Evolutionary conservation across 176 grass and related monocot genomes (phyloP), one percentile per base, ranked within the genome.

Genomic region (Melocanna baccifera): DNA sequence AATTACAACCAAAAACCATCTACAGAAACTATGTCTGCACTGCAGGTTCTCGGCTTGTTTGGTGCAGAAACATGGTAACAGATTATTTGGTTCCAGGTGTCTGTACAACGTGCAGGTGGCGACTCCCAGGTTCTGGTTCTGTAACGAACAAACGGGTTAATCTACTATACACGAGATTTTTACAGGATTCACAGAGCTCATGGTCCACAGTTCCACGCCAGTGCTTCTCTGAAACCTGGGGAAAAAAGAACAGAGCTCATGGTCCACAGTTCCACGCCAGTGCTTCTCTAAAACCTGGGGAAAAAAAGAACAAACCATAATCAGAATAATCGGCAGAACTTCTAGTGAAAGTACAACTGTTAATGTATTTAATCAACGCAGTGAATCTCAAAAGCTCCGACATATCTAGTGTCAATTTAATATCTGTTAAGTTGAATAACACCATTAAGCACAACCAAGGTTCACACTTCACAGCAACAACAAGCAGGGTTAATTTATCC

Each of bases 81-180:
- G 26, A 9, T 14, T 79, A 28, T 62, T 61, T 7, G 45, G 63
- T 67, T 56, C 56, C 79, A 56, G 47, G 19, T 79, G 12, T 25
- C 29, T 41, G 47, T 47, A 81, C 63, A 69, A 69, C 69, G 63
- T 23, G 64, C 47, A 26, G 47, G 78, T 56, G 48, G 37, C 30
- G 9, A 10, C 30, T 74, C 5, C 50, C 18, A 23, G 13, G 62
- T 36, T 14, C 4, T 75, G 16, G 29, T 69, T 41, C 30, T 81
- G 32, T 56, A 69, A 81, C 34, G 8, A 69, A 69, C 32, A 81
- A 81, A 81, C 64, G 36, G 19, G 47, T 69, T 55, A 69, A 55
- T 81, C 29, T 69, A 69, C 12, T 40, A 26, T 70, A 81, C 50
- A 57, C 9, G 9, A 69, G 4, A 81, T 81, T 23, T 42, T 13